phyloP scores from a whole-genome alignment of 2,329 filamentous ascomycete species.

The Epichloe bromicola region DNA sequence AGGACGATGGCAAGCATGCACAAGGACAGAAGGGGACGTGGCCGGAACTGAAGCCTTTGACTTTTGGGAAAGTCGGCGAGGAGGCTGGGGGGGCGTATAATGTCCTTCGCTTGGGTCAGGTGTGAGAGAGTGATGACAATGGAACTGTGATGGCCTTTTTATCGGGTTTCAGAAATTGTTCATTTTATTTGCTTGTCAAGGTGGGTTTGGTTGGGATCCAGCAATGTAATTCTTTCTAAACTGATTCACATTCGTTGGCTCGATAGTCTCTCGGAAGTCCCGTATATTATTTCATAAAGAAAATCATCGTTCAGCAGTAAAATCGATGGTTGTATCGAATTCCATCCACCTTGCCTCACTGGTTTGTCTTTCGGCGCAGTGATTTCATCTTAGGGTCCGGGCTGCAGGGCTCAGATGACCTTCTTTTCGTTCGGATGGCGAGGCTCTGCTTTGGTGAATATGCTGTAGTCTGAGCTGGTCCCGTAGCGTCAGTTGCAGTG shows the following conservation, averaged over 20 bases:
- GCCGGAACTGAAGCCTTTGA: slow-evolving; percentile 10
- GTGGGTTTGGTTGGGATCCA: background rate
- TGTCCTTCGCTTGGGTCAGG: slow-evolving; percentile 7
- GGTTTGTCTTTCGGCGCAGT: background rate
- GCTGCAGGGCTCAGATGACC: background rate
- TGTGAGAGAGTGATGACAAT: background rate
- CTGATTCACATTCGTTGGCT: background rate
- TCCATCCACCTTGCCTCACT: too few relatives aligned
- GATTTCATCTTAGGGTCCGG: background rate
- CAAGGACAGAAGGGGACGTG: background rate
- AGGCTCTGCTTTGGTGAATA: background rate
- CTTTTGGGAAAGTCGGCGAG: slow-evolving; percentile 8
- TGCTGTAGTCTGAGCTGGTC: background rate
- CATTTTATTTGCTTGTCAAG: background rate
- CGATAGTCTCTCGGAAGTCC: too few relatives aligned
- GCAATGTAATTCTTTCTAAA: background rate
- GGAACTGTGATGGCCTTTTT: background rate
- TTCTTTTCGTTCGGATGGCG: background rate
- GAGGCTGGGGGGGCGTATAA: slow-evolving; percentile 2
- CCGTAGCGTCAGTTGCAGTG: background rate
- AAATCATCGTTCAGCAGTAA: background rate
- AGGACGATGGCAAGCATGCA: background rate
- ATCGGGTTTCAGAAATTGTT: background rate
- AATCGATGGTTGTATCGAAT: too few relatives aligned
- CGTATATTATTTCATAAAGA: background rate